These are phyloP conservation scores for Kitagawia praeruptora DNA, from an alignment of 129 eudicot species.

Conservation along the genomic window DNA sequence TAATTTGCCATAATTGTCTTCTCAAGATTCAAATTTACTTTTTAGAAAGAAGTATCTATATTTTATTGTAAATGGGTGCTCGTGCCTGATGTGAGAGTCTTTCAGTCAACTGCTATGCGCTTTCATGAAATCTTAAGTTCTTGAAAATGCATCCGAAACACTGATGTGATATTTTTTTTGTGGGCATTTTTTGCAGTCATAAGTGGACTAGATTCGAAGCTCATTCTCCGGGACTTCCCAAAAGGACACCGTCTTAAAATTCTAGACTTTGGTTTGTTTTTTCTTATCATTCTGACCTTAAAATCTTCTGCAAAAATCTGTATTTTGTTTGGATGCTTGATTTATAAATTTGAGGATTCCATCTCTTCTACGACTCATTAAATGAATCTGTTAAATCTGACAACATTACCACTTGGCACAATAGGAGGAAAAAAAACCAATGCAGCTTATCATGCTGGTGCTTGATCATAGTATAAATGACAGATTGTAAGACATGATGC, in stretches of 20 bases:
- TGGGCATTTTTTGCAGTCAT: conserved; percentile 2
- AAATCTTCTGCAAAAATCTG: background rate
- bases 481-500: background rate
- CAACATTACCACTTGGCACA: background rate
- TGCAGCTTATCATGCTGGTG: background rate
- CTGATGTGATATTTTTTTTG: background rate
- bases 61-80: background rate
- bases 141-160: background rate
- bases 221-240: background rate
- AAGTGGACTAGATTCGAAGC: conserved; percentile 9
- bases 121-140: background rate
- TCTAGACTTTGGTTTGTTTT: conserved; percentile 1
- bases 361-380: background rate
- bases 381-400: background rate
- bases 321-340: background rate
- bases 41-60: conserved; percentile 64
- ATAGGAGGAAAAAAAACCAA: background rate
- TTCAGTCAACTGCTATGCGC: background rate
- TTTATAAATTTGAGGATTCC: background rate
- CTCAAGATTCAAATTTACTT: background rate
- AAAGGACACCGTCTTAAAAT: background rate
- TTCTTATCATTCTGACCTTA: background rate
- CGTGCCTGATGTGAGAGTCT: background rate
- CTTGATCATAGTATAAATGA: background rate
- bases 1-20: background rate